Conservation (phyloP, 1,139 yeast genomes). For the Geotrichum carabidarum region DNA sequence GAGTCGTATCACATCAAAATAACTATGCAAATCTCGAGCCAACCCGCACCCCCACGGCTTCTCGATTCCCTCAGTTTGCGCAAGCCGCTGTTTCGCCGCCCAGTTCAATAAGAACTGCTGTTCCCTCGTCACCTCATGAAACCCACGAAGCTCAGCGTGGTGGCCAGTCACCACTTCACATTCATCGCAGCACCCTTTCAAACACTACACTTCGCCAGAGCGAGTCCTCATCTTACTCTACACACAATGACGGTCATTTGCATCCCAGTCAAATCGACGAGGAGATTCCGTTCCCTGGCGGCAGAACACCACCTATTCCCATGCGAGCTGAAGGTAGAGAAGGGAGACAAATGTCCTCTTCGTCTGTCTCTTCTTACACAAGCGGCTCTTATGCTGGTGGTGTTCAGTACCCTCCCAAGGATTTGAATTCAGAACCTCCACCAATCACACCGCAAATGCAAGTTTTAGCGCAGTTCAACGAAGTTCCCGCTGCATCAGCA, state of each 20-base stretch:
- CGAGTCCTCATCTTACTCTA: conserved; percentile 12
- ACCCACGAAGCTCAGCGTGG: neutral
- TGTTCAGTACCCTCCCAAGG: neutral
- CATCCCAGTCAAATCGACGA: neutral
- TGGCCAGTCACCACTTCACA: conserved; percentile 11
- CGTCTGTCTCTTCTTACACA: conserved; percentile 4
- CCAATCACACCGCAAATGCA: conserved; percentile 24
- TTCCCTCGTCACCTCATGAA: conserved; percentile 1
- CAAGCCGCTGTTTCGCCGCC: conserved; percentile 7
- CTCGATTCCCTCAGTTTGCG: conserved; percentile 1
- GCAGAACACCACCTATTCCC: conserved; percentile 20
- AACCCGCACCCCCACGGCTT: conserved; percentile 12
- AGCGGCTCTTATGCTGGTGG: neutral
- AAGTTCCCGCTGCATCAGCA: conserved; percentile 6
- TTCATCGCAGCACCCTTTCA: conserved; percentile 9
- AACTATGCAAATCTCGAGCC: conserved; percentile 12
- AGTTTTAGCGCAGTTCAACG: conserved; percentile 17
- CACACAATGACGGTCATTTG: neutral
- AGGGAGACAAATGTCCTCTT: conserved; percentile 13
- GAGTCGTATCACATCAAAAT: conserved; percentile 12
- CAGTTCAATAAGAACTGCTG: conserved; percentile 12
- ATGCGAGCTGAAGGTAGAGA: conserved; percentile 14
- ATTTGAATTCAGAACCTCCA: conserved; percentile 13
- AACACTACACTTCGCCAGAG: conserved; percentile 16
- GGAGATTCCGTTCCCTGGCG: conserved; percentile 13